Evolutionary conservation across 2,329 filamentous ascomycete species (phyloP), one percentile per base, ranked within the genome.

Genomic region (Aureobasidium musti): DNA sequence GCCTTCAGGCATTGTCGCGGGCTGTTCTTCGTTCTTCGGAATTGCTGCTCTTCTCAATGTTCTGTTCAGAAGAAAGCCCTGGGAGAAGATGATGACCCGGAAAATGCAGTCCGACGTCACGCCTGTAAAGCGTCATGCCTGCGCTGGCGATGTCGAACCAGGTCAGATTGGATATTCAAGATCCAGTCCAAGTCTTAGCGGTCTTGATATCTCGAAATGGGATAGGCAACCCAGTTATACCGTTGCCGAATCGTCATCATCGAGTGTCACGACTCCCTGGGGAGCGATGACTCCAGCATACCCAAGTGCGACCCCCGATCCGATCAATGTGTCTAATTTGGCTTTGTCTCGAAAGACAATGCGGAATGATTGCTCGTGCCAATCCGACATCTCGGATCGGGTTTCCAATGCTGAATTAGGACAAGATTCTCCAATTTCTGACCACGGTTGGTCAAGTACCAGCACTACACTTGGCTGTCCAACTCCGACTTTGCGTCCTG

Each of bases 221-320:
- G 47, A 45, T 39, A 45, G 39, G 37, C 26, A 47, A 4, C 35
- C 33, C 26, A 59, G 33, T 14, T 59, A 39, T 19, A 59, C 56
- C 5, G 47, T 26, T 14, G 28, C 56, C 5, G 39, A 59, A n/a
- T 39, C 56, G 23, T 61, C 43, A 19, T 37, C 57, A 13, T 61
- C 57, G 7, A 61, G 39, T 3, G 21, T 64, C 23, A 64, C 60
- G 6, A 63, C 59, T 37, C 59, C 59, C 5, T 49, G 59, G 45
- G 59, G 30, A 37, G 23, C 35, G n/a, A 49, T 21, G 21, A 49
- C 59, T 2, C 59, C 45, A 1, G 59, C 59, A 17, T 26, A 30
- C 11, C 30, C 43, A 6, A 41, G 47, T 3, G 39, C 43, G 26
- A 14, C n/a, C n/a, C n/a, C 21, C 7, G 45, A 63, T 14, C 19